These are phyloP conservation scores for Grosmannia penicillata DNA, from an alignment of 2,329 filamentous ascomycete genomes.

Conservation along the genomic window DNA sequence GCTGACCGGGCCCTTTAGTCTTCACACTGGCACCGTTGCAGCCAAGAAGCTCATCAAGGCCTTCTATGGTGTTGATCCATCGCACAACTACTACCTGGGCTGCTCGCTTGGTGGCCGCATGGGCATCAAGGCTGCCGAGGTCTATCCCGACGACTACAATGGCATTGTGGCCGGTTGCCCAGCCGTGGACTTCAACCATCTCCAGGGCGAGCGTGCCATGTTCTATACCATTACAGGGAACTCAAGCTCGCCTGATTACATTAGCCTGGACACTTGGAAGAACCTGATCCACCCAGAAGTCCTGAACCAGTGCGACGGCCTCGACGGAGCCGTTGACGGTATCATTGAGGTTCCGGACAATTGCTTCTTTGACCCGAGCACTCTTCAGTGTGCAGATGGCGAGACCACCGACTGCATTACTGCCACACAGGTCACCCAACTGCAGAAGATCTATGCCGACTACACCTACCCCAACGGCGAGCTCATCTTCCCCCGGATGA, in stretches of 20 bases:
- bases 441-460: slow-evolving; percentile 2
- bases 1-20: slow-evolving; percentile 1
- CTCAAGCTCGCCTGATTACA: slow-evolving; percentile 2
- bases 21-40: slow-evolving; percentile 31
- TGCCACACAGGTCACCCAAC: slow-evolving; percentile 1
- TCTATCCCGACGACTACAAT: slow-evolving; percentile 41
- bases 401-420: slow-evolving; percentile 3
- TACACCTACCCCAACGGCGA: slow-evolving; percentile 19
- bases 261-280: slow-evolving; percentile 1
- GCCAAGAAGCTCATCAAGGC: slow-evolving; percentile 30
- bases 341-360: slow-evolving; percentile 6
- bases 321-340: slow-evolving; percentile 6
- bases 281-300: slow-evolving; percentile 5
- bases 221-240: slow-evolving; percentile 24
- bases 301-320: slow-evolving; percentile 6
- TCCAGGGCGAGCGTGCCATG: slow-evolving; percentile 25
- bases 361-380: slow-evolving; percentile 3
- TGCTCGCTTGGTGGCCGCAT: slow-evolving; percentile 46
- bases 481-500: slow-evolving; percentile 33
- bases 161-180: slow-evolving; percentile 36
- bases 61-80: slow-evolving; percentile 27
- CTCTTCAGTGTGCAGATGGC: background rate
- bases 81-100: slow-evolving; percentile 38
- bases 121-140: slow-evolving; percentile 37
- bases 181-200: slow-evolving; percentile 22